These are phyloP conservation scores for Hydnum rufescens DNA, from an alignment of 768 basidiomycete genomes.

Conservation along the genomic window DNA sequence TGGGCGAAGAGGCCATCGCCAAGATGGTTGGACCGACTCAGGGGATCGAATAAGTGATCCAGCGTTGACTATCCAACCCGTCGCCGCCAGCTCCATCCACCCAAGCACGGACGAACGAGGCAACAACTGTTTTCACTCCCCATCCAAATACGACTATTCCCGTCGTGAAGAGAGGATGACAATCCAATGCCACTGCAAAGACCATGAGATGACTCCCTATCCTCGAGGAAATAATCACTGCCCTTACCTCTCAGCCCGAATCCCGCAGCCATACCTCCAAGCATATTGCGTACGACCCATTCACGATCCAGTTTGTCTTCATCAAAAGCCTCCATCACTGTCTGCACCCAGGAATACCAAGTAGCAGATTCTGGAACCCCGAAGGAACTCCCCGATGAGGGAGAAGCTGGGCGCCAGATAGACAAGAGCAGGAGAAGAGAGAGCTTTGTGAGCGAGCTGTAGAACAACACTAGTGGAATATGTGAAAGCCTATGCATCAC, in stretches of 20 bases:
- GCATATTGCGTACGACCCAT: constrained; percentile 65
- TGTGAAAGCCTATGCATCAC: constrained; percentile 35
- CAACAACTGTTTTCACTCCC: constrained; percentile 44
- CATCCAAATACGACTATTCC: constrained; percentile 58
- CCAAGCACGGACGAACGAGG: constrained; percentile 43
- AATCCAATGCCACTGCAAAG: constrained; percentile 49
- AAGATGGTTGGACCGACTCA: not conserved
- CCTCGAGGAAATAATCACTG: not conserved
- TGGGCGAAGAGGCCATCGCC: too few relatives aligned
- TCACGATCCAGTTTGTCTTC: constrained; percentile 60
- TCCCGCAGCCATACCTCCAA: constrained; percentile 74
- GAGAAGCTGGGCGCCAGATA: constrained; percentile 45
- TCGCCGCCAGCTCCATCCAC: constrained; percentile 42
- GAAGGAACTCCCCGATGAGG: not conserved
- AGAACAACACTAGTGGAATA: constrained; percentile 59
- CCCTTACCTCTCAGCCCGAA: constrained; percentile 59
- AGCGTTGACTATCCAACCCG: constrained; percentile 15
- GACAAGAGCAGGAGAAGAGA: constrained; percentile 68
- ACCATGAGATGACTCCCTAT: not conserved
- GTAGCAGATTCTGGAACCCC: constrained; percentile 4
- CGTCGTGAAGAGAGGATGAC: constrained; percentile 53
- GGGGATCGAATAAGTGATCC: not conserved
- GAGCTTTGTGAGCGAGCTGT: constrained; percentile 67
- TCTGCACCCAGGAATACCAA: constrained; percentile 20
- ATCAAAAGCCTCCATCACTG: constrained; percentile 37